Percentiles rank a stretch among this genome's conserved stretches.
These are phyloP conservation scores for Chlamydomonas sp. DNA, from an alignment of 139 green algal genomes.

Conservation along the genomic window DNA sequence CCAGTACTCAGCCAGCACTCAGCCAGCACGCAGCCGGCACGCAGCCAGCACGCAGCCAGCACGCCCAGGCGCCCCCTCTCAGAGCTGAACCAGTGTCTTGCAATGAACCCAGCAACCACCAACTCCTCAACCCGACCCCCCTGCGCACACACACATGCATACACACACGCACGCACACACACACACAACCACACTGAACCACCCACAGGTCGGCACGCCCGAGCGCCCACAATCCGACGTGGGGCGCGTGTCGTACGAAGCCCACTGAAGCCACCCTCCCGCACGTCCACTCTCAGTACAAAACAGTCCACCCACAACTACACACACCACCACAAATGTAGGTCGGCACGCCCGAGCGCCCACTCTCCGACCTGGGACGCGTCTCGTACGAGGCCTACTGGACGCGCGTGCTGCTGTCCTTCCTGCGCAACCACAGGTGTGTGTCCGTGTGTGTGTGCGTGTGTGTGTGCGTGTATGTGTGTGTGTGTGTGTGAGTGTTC, in stretches of 20 bases:
- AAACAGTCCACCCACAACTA: background rate
- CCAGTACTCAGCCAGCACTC: too few relatives aligned
- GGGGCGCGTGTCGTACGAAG: too few relatives aligned
- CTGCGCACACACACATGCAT: too few relatives aligned
- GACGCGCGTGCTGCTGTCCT: conserved; percentile 84
- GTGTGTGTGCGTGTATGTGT: background rate
- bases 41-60: too few relatives aligned
- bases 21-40: too few relatives aligned
- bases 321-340: conserved; percentile 17
- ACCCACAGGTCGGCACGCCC: background rate
- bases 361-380: conserved; percentile 90
- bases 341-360: conserved; percentile 93
- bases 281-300: too few relatives aligned
- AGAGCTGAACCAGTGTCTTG: too few relatives aligned
- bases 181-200: background rate
- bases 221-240: background rate
- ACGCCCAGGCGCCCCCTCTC: too few relatives aligned
- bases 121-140: too few relatives aligned
- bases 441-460: background rate
- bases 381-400: conserved; percentile 95
- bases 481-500: background rate
- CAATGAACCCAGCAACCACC: too few relatives aligned
- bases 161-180: too few relatives aligned
- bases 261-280: too few relatives aligned
- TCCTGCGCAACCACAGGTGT: conserved; percentile 63